phyloP scores from a whole-genome alignment of 2,329 filamentous ascomycete genomes.

The Pochonia chlamydosporia region DNA sequence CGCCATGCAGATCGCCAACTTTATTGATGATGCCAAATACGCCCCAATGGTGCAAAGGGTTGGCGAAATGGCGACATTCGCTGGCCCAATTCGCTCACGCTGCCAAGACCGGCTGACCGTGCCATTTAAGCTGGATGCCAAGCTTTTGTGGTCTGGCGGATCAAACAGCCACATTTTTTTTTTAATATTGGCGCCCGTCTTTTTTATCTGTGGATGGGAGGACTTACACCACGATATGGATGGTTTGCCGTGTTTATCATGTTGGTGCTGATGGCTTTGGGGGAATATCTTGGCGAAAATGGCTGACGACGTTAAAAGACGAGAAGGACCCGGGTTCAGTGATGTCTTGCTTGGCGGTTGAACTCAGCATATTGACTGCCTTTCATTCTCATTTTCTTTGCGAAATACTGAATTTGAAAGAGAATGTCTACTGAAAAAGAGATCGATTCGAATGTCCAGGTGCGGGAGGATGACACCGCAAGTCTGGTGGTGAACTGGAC shows the following conservation, averaged over 20 bases:
- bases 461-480: not conserved
- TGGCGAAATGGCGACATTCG: not conserved
- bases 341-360: not conserved
- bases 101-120: not conserved
- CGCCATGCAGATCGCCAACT: not conserved
- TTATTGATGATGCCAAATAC: not conserved
- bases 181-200: not conserved
- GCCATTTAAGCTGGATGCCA: not conserved
- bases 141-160: not conserved
- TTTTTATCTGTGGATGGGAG: not conserved
- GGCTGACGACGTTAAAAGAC: not conserved
- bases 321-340: not conserved
- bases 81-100: not conserved
- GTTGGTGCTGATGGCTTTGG: not conserved
- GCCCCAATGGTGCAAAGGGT: not conserved
- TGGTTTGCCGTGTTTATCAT: not conserved
- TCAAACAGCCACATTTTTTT: not conserved
- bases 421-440: not conserved
- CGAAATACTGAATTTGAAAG: no score
- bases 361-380: no score
- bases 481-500: slow-evolving; percentile 24
- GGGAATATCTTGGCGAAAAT: not conserved
- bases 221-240: not conserved
- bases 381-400: no score
- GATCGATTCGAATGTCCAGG: not conserved